Base-by-base conservation (phyloP, 139 green algal species). In the Zygnema cylindricum region DNA sequence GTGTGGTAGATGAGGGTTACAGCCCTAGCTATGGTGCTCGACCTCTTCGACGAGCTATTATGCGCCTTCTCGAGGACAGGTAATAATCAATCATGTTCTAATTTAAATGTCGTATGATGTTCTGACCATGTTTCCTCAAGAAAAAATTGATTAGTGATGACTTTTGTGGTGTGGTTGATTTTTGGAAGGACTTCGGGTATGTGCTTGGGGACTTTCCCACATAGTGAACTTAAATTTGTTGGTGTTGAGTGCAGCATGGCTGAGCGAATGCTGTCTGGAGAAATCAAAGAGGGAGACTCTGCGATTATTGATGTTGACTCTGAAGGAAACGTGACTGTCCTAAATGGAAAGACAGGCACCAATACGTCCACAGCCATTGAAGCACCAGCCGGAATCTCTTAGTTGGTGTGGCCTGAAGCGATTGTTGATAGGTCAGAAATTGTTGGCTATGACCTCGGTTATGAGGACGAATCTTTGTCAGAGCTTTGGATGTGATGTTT, bases 1-100 rank as follows among this genome's bases (percentile, higher is more conserved):
- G 97, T 21, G 93, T 99, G 30, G 97, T 99, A n/a, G 97, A 99
- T 71, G 97, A 99, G 94, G 98, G 98, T 36, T 99, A 98, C 96
- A 98, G 97, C 94, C 97, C 98, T 76, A 92, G 94, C 7, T 99
- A 99, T 90, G 98, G 98, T 88, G 98, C 98, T 0, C 94, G 98
- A 85, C 98, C 98, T n/a, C 95, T 99, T 92, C 94, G 98, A 69
- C 95, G 98, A 88, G 97, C 98, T 87, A 99, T 99, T 94, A 99
- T 99, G 97, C 93, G 98, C 2, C 93, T 99, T 69, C 94, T 99
- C 77, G 98, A 99, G 94, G 98, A 99, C 92, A 91, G 83, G 81
- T 86, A 0, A 1, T 1, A n/a, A n/a, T n/a, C n/a, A n/a, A n/a
- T n/a, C n/a, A n/a, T n/a, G n/a, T n/a, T n/a, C n/a, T n/a, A n/a